phyloP scores from a whole-genome alignment of 495 filamentous ascomycete genomes.

The Xeromyces bisporus region DNA sequence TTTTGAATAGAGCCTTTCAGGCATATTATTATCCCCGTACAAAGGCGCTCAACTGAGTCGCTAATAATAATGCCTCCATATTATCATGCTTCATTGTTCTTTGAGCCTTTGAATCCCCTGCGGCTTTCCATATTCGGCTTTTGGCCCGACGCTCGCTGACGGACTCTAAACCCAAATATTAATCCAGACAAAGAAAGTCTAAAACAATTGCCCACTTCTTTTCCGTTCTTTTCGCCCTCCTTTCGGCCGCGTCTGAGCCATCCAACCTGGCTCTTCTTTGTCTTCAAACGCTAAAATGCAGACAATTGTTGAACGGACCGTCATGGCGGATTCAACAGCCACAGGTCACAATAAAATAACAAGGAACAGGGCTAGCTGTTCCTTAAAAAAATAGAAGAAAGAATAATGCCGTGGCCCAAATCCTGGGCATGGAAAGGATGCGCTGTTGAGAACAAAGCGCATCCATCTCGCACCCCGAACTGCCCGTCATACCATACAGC shows the following conservation, averaged over 20 bases:
- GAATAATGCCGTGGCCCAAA: conserved; percentile 3
- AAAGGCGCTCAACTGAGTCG: not conserved
- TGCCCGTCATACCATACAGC: not conserved
- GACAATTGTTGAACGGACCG: not conserved
- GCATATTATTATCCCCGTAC: not conserved
- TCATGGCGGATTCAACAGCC: conserved; percentile 7
- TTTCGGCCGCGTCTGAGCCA: too few relatives aligned
- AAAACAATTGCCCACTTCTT: conserved; percentile 1
- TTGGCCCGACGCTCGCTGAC: not conserved
- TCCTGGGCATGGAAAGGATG: not conserved
- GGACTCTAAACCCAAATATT: not conserved
- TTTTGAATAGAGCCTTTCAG: not conserved
- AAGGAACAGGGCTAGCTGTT: too few relatives aligned
- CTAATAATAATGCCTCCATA: too few relatives aligned
- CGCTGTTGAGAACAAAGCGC: not conserved
- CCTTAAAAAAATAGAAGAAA: conserved; percentile 3
- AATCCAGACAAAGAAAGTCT: not conserved
- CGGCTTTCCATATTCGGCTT: too few relatives aligned
- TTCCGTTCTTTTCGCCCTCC: not conserved
- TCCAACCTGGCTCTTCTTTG: too few relatives aligned
- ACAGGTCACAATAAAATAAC: conserved; percentile 9
- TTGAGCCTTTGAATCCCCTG: too few relatives aligned
- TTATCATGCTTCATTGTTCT: too few relatives aligned
- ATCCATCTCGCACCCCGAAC: not conserved
- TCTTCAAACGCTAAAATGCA: too few relatives aligned